phyloP scores from a whole-genome alignment of 495 filamentous ascomycete genomes.

The Penicilliopsis zonata region DNA sequence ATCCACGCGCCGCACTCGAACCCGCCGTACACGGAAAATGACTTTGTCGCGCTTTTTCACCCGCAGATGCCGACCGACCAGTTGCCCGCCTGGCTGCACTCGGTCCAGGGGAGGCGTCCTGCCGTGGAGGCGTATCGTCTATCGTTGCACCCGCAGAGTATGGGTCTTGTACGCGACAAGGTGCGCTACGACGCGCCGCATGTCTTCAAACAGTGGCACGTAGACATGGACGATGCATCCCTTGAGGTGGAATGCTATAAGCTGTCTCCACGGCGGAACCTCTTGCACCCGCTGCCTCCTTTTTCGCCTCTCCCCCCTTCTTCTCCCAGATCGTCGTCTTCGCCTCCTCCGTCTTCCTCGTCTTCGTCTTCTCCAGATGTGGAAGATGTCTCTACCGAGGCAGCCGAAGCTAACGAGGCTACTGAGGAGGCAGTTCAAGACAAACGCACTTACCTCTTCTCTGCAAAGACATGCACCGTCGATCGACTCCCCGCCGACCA shows the following conservation, averaged over 20 bases:
- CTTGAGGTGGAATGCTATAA: constrained; percentile 19
- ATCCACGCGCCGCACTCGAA: constrained; percentile 36
- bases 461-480: constrained; percentile 20
- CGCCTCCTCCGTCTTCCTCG: no score
- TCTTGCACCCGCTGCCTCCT: constrained; percentile 14
- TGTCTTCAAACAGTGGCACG: constrained; percentile 17
- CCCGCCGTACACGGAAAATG: constrained; percentile 15
- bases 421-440: constrained; percentile 7
- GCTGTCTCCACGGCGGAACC: constrained; percentile 19
- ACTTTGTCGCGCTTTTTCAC: constrained; percentile 31
- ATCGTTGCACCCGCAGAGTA: neutral
- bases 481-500: constrained; percentile 48
- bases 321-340: no score
- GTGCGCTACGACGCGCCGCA: constrained; percentile 16
- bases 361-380: no score
- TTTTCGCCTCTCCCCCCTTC: no score
- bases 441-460: constrained; percentile 11
- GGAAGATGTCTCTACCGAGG: no score
- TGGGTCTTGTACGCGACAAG: constrained; percentile 21
- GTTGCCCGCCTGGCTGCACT: constrained; percentile 13
- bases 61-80: constrained; percentile 11
- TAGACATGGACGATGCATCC: neutral
- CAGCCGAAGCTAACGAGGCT: no score
- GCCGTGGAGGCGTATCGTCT: constrained; percentile 13
- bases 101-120: constrained; percentile 11